Base-by-base conservation (phyloP, 352 stramenopile species). In the Globisporangium rhizosaccharum region DNA sequence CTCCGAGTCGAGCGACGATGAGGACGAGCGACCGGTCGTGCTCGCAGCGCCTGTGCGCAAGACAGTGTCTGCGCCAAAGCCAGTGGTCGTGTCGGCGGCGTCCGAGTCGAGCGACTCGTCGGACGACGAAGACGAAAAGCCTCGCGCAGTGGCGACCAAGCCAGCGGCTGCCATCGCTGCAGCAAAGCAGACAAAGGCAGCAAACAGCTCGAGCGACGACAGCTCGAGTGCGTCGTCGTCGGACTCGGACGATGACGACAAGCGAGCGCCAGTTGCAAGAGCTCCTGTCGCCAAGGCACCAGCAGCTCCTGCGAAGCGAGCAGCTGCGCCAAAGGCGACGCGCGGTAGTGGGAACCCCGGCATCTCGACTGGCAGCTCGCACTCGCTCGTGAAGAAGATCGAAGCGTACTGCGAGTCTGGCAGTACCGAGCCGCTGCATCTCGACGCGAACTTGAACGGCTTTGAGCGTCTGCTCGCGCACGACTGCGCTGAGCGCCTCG, bases 341-440 rank as follows among this genome's bases (percentile, higher is more conserved):
- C 48, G 70, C 45, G 39, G 37, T 1, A 62, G 48, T 9, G 48
- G n/a, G 37, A 61, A 64, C 17, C 60, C 62, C 8, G 72, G 75
- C 30, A 91, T 90, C 55, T 92, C 82, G 11, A 59, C 65, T 0
- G 75, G 71, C 55, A 92, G 75, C 49, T 80, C 75, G 12, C 85
- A 94, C 62, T 86, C 83, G 45, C 63, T 94, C n/a, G 85, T 94
- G 26, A 88, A 89, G 70, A 86, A 87, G 57, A 92, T 94, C 14
- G 81, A 93, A 56, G 71, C 65, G 28, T 94, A 88, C 56, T 57
- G 54, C 36, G 76, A 75, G 42, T 87, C 81, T n/a, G 67, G 66
- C 17, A 66, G 61, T 36, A 65, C 56, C 5, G 59, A 77, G 26
- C 65, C 73, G 59, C 53, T 94, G 48, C 85, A 94, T 50, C 52